Conservation (phyloP, 2,329 filamentous ascomycete species). For the Coleophoma eucalyptorum region DNA sequence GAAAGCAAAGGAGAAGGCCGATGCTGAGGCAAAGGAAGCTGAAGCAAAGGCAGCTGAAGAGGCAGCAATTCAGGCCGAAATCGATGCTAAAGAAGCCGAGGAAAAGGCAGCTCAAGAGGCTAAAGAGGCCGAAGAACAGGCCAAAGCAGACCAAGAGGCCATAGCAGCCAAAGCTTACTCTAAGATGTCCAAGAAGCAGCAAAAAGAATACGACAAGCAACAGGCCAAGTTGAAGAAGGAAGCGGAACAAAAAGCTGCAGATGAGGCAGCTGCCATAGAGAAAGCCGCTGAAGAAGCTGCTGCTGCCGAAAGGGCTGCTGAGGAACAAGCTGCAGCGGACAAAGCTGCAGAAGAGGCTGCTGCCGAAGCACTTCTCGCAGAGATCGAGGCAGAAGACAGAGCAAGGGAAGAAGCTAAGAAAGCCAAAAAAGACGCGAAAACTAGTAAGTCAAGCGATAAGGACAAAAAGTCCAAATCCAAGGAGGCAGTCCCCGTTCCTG, state of each 20-base stretch:
- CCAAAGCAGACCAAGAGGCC: constrained; percentile 22
- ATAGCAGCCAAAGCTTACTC: constrained; percentile 29
- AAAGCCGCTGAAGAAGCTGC: constrained; percentile 34
- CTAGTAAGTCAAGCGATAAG: constrained; percentile 31
- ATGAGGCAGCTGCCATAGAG: constrained; percentile 24
- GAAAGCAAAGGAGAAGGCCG: constrained; percentile 47
- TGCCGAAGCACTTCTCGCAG: constrained; percentile 21
- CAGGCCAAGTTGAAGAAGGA: constrained; percentile 16
- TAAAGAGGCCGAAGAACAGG: constrained; percentile 34
- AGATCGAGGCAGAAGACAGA: constrained; percentile 19
- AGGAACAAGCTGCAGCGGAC: constrained; percentile 33
- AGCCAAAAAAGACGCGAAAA: constrained; percentile 35
- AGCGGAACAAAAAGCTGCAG: constrained; percentile 29
- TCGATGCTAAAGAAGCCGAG: constrained; percentile 37
- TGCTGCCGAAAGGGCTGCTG: constrained; percentile 23
- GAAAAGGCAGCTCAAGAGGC: constrained; percentile 37
- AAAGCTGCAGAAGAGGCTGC: constrained; percentile 31
- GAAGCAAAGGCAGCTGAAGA: constrained; percentile 27
- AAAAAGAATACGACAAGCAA: constrained; percentile 15
- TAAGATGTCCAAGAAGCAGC: constrained; percentile 2
- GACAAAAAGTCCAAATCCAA: constrained; percentile 21
- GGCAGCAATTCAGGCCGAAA: constrained; percentile 24
- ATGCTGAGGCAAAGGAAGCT: constrained; percentile 31
- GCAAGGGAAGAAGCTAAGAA: constrained; percentile 29
- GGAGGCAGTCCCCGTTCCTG: constrained; percentile 17